Base-by-base conservation (phyloP, 345 rosid species). In the Cardamine chenopodiifolia region DNA sequence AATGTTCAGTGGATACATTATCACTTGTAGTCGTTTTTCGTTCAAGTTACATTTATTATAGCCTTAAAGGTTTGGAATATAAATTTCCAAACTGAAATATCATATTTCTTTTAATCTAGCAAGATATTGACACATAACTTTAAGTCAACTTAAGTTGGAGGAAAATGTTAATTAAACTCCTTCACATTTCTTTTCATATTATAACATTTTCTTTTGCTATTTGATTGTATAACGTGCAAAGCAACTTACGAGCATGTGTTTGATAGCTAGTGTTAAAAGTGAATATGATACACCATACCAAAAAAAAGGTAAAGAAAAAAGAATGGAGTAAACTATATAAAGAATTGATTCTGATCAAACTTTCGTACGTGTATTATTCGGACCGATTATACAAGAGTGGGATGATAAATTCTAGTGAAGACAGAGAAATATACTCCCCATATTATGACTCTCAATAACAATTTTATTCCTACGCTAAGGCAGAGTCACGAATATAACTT, bases 351-450 rank as follows among this genome's bases (percentile, higher is more conserved):
- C 70, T 62, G 54, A 14, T 31, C 5, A 34, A 69, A 18, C 79
- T 68, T 75, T 68, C 57, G 29, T 37, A 67, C 57, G 79, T 75
- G 74, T 68, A 52, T 68, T 75, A 68, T 75, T 75, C 79, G 37
- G 48, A 74, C 64, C 12, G 60, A 37, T 47, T 65, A 9, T 11
- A 44, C 7, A 34, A 56, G 12, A 14, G 8, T 17, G 9, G 20
- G 13, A 52, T 55, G 18, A 62, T 39, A 40, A 19, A 52, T 28
- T 31, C 4, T 34, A 50, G 79, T 76, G 70, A 70, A 20, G 35
- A 47, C 57, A 55, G 14, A 32, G 26, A 42, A 61, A 22, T 61
- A 42, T 53, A 76, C 18, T 17, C 69, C 32, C 53, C 69, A 61
- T 29, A 37, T 3, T 68, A 20, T 42, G 44, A 15, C 49, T 39